These are phyloP conservation scores for Beauveria sp. DNA, from an alignment of 2,329 filamentous ascomycete genomes.

Conservation along the genomic window DNA sequence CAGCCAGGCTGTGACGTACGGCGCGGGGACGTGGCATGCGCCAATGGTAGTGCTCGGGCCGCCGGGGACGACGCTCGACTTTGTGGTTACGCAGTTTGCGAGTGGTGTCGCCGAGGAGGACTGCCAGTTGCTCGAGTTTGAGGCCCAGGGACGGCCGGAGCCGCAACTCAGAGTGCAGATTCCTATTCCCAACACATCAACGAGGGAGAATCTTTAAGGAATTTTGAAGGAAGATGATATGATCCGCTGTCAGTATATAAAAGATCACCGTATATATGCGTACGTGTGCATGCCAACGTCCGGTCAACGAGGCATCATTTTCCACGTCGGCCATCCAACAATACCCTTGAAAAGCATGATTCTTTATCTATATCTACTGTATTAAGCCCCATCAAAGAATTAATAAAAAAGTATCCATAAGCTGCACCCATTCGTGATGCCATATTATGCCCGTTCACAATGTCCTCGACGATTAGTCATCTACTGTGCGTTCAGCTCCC, in stretches of 20 bases:
- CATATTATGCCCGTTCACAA: not conserved
- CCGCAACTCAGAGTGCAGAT: conserved; percentile 32
- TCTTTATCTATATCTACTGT: not conserved
- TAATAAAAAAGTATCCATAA: not conserved
- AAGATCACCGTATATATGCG: not conserved
- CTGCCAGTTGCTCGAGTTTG: conserved; percentile 66
- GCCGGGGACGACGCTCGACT: conserved; percentile 57
- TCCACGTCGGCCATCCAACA: not conserved
- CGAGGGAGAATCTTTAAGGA: conserved; percentile 13
- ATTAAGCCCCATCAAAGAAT: not conserved
- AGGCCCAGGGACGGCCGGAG: conserved; percentile 25
- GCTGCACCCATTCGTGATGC: not conserved
- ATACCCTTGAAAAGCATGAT: not conserved
- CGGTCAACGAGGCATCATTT: too few species aligned
- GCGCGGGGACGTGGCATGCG: conserved; percentile 86
- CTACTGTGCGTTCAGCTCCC: not conserved
- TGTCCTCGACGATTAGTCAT: conserved; percentile 3
- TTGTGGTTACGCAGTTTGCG: conserved; percentile 81
- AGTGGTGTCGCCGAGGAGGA: conserved; percentile 80
- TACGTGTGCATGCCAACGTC: not conserved
- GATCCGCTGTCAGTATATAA: not conserved
- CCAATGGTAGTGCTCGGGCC: conserved; percentile 83
- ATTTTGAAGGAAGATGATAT: too few species aligned
- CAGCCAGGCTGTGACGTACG: conserved; percentile 84
- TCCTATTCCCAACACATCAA: conserved; percentile 12